A percentile compares a stretch with the other conserved stretches of the same genome.
Conservation (phyloP, 139 green algal genomes). For the Mychonastes homosphaera region DNA sequence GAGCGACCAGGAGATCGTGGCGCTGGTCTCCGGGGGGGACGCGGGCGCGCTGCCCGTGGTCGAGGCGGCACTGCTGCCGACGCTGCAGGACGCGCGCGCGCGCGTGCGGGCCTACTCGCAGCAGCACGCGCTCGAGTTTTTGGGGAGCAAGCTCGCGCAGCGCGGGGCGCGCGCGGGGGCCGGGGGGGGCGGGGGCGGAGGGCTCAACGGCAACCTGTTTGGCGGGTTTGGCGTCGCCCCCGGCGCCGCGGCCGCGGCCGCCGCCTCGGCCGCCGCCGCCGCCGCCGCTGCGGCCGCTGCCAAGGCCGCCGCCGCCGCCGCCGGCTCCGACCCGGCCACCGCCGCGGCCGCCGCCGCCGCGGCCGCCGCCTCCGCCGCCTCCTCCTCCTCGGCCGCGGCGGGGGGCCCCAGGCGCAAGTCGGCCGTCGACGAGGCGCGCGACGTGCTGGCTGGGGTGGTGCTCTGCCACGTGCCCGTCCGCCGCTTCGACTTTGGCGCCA, state of each 20-base stretch:
- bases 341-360: neutral
- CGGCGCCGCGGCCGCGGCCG: too few relatives aligned
- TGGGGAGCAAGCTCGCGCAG: constrained; percentile 42
- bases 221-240: too few relatives aligned
- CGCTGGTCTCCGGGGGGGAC: constrained; percentile 40
- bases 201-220: too few relatives aligned
- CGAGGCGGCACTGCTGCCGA: constrained; percentile 34
- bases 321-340: neutral
- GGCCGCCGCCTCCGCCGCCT: neutral
- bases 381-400: neutral
- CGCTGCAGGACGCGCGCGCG: constrained; percentile 58
- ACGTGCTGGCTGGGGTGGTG: constrained; percentile 89
- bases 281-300: neutral
- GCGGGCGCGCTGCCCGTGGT: constrained; percentile 22
- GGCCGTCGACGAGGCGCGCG: constrained; percentile 77
- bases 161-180: constrained; percentile 5
- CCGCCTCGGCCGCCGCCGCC: neutral
- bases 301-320: neutral
- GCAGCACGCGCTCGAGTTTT: constrained; percentile 87
- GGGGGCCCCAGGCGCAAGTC: too few relatives aligned
- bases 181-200: too few relatives aligned
- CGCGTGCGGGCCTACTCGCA: constrained; percentile 70
- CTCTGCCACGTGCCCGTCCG: constrained; percentile 86
- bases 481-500: constrained; percentile 76
- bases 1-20: constrained; percentile 85